Base-by-base conservation (phyloP, 2,329 filamentous ascomycete species). In the Aspergillus versicolor region DNA sequence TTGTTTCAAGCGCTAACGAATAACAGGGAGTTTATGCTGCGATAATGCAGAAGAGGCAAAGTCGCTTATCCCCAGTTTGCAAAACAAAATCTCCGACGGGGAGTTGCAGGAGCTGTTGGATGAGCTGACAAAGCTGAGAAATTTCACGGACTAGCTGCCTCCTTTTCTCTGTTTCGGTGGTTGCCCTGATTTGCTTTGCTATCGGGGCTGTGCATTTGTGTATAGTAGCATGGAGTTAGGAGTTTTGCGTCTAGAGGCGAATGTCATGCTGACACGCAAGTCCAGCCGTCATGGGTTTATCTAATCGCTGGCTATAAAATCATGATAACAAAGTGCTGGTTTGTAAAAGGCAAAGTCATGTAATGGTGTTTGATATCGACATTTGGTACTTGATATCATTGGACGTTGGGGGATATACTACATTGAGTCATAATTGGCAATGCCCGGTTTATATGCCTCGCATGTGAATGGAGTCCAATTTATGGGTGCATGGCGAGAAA, bases 41-140 rank as follows among this genome's bases (percentile, higher is more conserved):
- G 92, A 96, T 68, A 89, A 87, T 44, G 89, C 91, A 57, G 94
- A 99, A 71, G 95, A 99, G 77, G 94, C 94, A 59, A 97, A 96
- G 79, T 96, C 91, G 8, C 82, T 99, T 57, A 96, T 99, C 61
- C 95, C 94, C 1, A 96, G 84, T 65, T 75, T 99, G 50, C 83
- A 87, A 66, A 88, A 92, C 75, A 99, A 99, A 79, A 95, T 97
- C 69, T 84, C 84, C 60, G 93, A 97, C 72, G 89, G 91, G 37
- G 91, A 96, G 65, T 78, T 99, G 62, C 88, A 96, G 75, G 88
- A 92, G 61, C 80, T 97, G 57, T 82, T 99, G 57, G 88, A 96
- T 70, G 92, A 99, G 79, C 88, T 97, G 76, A 89, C 87, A 66
- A 95, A 95, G 81, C 79, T 96, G 70, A 79, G 83, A 66, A 77